phyloP scores from a whole-genome alignment of 495 filamentous ascomycete genomes.

The Parathielavia appendiculata region DNA sequence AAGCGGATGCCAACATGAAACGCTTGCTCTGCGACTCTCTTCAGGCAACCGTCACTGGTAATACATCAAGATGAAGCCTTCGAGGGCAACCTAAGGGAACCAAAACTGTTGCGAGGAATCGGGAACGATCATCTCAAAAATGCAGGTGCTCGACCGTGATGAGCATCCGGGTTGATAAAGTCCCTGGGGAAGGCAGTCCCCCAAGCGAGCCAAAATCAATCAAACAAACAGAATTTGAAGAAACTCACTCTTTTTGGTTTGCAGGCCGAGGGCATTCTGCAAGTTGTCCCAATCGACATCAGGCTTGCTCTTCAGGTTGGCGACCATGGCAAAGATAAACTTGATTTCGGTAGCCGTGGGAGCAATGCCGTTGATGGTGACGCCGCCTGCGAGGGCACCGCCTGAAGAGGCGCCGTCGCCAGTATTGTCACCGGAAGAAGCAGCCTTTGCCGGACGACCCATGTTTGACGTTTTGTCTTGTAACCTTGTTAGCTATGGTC shows the following conservation, averaged over 20 bases:
- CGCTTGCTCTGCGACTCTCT: too few relatives aligned
- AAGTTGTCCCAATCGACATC: constrained; percentile 15
- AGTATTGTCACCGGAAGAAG: neutral
- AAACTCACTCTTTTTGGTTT: constrained; percentile 12
- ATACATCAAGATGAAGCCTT: too few relatives aligned
- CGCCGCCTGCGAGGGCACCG: neutral
- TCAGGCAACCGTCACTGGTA: too few relatives aligned
- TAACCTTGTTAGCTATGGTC: neutral
- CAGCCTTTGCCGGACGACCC: constrained; percentile 3
- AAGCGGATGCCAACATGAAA: too few relatives aligned
- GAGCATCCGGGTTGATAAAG: too few relatives aligned
- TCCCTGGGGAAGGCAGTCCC: too few relatives aligned
- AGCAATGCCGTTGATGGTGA: neutral
- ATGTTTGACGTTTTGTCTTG: constrained; percentile 8
- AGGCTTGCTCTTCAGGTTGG: constrained; percentile 7
- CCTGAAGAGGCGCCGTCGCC: neutral
- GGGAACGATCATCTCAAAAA: neutral
- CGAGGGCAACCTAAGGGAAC: neutral
- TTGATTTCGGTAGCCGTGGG: neutral
- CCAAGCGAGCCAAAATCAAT: constrained; percentile 2
- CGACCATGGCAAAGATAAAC: constrained; percentile 5
- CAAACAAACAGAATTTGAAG: neutral
- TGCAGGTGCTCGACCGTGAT: neutral
- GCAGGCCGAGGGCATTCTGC: neutral
- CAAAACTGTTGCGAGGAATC: neutral